Conservation (phyloP, 2,329 filamentous ascomycete genomes). For the Elsinoe arachidis region DNA sequence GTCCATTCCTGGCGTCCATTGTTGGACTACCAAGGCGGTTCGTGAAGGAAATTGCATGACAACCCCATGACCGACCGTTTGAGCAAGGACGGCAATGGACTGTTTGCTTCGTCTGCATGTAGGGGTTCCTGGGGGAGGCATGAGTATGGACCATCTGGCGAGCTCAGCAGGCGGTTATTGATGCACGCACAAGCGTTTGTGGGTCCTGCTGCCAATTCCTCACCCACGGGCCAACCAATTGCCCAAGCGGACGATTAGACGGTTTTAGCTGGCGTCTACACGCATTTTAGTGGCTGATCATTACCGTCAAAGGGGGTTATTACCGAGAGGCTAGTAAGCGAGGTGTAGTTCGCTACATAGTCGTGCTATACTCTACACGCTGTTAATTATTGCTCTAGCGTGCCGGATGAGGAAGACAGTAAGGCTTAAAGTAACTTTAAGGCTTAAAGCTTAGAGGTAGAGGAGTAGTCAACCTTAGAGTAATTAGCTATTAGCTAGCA, state of each 20-base stretch:
- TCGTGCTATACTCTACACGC: no score
- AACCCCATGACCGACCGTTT: conserved; percentile 3
- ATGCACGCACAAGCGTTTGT: conserved; percentile 6
- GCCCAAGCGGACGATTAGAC: conserved; percentile 11
- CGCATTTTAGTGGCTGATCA: no score
- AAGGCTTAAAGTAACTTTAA: no score
- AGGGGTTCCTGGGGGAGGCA: not conserved
- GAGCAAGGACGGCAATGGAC: not conserved
- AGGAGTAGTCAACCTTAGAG: no score
- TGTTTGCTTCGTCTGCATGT: not conserved
- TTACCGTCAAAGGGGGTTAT: no score
- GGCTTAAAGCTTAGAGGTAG: no score
- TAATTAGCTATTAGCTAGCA: no score
- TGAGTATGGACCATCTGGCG: conserved; percentile 5
- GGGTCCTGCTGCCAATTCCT: not conserved
- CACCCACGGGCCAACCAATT: conserved; percentile 3
- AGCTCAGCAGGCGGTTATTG: conserved; percentile 3
- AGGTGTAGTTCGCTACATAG: no score
- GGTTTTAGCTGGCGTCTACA: no score
- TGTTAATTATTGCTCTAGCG: no score
- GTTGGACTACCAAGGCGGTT: not conserved
- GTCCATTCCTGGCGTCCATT: conserved; percentile 7
- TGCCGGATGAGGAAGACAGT: no score
- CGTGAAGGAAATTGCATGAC: conserved; percentile 2
- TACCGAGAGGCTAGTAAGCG: no score